phyloP scores from a whole-genome alignment of 371 early-diverging fungal genomes.

The Mortierella sp. region DNA sequence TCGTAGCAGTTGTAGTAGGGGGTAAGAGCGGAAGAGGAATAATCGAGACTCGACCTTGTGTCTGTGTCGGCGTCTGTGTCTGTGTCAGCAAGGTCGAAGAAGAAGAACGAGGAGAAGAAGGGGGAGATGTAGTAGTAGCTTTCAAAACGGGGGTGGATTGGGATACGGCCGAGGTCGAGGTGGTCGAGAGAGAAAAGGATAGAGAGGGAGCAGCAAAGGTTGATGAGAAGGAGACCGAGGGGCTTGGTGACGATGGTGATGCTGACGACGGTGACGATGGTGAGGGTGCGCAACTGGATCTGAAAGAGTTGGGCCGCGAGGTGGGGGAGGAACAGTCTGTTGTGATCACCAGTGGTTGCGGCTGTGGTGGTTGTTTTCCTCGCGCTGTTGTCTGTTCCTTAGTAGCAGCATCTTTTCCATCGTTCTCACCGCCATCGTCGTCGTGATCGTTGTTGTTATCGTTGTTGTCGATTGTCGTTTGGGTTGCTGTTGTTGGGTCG shows the following conservation, averaged over 20 bases:
- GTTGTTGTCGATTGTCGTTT: slow-evolving; percentile 3
- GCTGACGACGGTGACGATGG: too few species aligned
- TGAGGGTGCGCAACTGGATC: neutral
- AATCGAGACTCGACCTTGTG: too few species aligned
- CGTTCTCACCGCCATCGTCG: neutral
- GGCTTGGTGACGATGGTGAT: too few species aligned
- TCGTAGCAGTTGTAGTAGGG: neutral
- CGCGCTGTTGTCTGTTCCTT: neutral
- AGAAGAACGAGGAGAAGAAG: neutral
- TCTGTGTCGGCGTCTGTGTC: too few species aligned
- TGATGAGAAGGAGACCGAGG: too few species aligned
- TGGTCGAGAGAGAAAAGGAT: neutral
- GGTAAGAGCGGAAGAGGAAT: neutral
- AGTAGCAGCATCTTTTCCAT: neutral
- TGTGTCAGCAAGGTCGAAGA: neutral
- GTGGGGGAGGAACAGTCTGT: neutral
- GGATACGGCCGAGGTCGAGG: too few species aligned
- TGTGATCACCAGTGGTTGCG: neutral
- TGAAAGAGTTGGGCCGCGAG: neutral
- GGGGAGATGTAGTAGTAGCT: neutral
- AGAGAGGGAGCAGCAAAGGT: too few species aligned
- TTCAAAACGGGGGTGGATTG: neutral
- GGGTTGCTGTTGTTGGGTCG: neutral
- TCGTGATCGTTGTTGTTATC: neutral
- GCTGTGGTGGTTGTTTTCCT: neutral